Conservation (phyloP, 192 early-diverging fungal species). For the Lobosporangium transversale region DNA sequence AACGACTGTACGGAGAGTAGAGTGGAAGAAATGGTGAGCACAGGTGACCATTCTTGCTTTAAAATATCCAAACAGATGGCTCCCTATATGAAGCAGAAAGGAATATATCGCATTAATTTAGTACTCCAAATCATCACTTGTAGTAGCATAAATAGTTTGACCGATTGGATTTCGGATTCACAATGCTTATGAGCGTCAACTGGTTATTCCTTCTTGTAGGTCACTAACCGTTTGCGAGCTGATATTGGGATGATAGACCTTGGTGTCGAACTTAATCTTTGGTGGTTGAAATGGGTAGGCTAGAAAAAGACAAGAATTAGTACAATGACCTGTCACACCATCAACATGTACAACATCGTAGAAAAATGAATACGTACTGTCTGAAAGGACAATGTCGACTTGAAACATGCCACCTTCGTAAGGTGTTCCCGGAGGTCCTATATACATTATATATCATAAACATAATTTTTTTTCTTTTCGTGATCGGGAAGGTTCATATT, state of each 20-base stretch:
- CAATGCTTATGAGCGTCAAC: no score
- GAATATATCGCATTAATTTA: no score
- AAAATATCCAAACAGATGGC: conserved; percentile 66
- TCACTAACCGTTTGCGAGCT: conserved; percentile 61
- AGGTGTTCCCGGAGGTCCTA: conserved; percentile 45
- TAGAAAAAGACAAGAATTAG: neutral
- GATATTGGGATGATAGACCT: conserved; percentile 65
- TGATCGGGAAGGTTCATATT: no score
- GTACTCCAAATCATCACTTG: no score
- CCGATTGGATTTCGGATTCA: no score
- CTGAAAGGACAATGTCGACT: conserved; percentile 36
- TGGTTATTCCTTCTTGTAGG: no score
- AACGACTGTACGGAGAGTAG: conserved; percentile 61
- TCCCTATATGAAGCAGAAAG: conserved; percentile 16
- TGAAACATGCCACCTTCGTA: conserved; percentile 50
- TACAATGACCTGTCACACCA: no score
- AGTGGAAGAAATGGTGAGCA: conserved; percentile 65
- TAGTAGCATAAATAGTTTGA: no score
- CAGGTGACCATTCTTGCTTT: conserved; percentile 84
- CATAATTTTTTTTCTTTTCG: neutral
- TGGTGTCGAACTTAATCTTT: conserved; percentile 64
- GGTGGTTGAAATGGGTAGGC: conserved; percentile 61
- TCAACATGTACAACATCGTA: neutral
- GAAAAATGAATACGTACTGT: conserved; percentile 17
- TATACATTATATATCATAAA: neutral